These are phyloP conservation scores for Auricularia sp. DNA, from an alignment of 768 basidiomycete genomes.

Conservation along the genomic window DNA sequence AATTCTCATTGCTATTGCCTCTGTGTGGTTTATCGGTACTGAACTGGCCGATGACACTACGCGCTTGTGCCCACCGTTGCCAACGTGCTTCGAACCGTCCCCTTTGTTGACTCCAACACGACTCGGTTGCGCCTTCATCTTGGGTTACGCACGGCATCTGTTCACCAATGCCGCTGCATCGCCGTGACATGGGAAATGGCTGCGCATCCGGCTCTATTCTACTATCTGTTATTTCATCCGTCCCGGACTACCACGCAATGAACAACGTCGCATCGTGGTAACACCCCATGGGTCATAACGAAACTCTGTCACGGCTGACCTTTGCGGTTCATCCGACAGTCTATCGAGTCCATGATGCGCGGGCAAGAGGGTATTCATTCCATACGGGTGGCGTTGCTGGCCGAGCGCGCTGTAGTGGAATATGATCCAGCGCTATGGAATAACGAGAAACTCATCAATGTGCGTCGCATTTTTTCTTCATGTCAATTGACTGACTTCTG, in stretches of 20 bases:
- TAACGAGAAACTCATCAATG: slow-evolving; percentile 65
- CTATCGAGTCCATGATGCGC: slow-evolving; percentile 77
- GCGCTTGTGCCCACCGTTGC: too few species aligned
- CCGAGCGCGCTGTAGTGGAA: slow-evolving; percentile 86
- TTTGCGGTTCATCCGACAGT: slow-evolving; percentile 28
- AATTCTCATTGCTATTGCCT: too few species aligned
- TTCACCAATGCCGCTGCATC: not conserved
- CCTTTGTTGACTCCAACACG: too few species aligned
- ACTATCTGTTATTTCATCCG: too few species aligned
- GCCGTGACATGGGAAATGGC: not conserved
- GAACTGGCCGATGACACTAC: too few species aligned
- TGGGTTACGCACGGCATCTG: not conserved
- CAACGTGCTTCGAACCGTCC: too few species aligned
- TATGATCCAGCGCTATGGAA: slow-evolving; percentile 81
- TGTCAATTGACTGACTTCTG: not conserved
- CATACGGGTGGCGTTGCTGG: slow-evolving; percentile 91
- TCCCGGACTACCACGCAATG: too few species aligned
- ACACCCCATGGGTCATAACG: too few species aligned
- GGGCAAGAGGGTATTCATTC: slow-evolving; percentile 82
- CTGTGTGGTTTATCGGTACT: too few species aligned
- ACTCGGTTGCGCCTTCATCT: too few species aligned
- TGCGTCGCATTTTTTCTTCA: slow-evolving; percentile 27
- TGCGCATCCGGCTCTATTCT: too few species aligned
- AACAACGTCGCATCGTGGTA: too few species aligned
- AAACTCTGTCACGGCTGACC: not conserved